phyloP scores from a whole-genome alignment of 352 stramenopile species.

The Phytophthora cactorum region DNA sequence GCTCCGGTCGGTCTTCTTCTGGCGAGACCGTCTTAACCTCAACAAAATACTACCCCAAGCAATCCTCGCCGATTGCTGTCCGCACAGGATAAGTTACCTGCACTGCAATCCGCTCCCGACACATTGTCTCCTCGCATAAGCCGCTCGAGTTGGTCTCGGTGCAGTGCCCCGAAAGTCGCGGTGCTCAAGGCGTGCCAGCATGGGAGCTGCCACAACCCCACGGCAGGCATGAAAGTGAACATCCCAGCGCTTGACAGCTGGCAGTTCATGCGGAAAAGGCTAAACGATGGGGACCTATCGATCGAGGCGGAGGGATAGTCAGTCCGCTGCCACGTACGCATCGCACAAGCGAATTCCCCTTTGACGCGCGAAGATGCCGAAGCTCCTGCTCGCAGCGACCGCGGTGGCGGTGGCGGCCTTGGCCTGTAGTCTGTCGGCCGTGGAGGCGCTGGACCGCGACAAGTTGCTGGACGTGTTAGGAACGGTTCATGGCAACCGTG shows the following conservation, averaged over 20 bases:
- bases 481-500: slow-evolving; percentile 37
- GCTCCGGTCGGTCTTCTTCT: too few species aligned
- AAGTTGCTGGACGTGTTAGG: slow-evolving; percentile 42
- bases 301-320: slow-evolving; percentile 27
- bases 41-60: too few species aligned
- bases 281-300: slow-evolving; percentile 24
- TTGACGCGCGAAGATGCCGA: slow-evolving; percentile 11
- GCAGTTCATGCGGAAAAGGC: slow-evolving; percentile 29
- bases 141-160: not conserved
- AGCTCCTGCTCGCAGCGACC: slow-evolving; percentile 14
- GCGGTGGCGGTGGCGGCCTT: slow-evolving; percentile 12
- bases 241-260: slow-evolving; percentile 22
- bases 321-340: slow-evolving; percentile 31
- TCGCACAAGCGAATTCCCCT: slow-evolving; percentile 31
- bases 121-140: too few species aligned
- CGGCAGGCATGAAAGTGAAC: slow-evolving; percentile 26
- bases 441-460: slow-evolving; percentile 37
- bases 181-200: not conserved
- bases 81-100: too few species aligned
- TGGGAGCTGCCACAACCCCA: slow-evolving; percentile 27
- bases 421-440: slow-evolving; percentile 15
- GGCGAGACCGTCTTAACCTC: too few species aligned
- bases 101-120: too few species aligned
- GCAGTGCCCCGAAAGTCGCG: not conserved
- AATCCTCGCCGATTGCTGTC: too few species aligned